Conservation (phyloP, 2,329 filamentous ascomycete genomes). For the Sclerotinia glacialis region DNA sequence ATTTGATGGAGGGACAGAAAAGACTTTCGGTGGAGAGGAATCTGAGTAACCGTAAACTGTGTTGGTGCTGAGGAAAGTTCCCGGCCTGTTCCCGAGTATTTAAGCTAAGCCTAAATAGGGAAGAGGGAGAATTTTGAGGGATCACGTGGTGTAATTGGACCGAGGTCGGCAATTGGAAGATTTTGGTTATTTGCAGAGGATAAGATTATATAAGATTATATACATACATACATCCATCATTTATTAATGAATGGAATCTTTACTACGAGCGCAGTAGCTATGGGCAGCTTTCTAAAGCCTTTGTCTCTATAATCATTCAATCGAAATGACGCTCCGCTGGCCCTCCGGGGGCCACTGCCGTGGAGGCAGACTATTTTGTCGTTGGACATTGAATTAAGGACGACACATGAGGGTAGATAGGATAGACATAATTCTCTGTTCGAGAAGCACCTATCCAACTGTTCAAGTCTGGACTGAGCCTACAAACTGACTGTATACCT, state of each 20-base stretch:
- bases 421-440: not conserved
- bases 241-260: not conserved
- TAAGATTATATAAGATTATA: too few species aligned
- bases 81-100: slow-evolving; percentile 8
- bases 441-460: too few species aligned
- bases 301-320: not conserved
- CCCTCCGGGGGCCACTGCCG: not conserved
- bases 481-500: not conserved
- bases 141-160: slow-evolving; percentile 3
- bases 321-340: not conserved
- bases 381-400: not conserved
- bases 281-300: not conserved
- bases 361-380: not conserved
- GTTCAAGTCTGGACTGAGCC: not conserved
- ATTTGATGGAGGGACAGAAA: slow-evolving; percentile 17
- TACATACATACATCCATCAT: too few species aligned
- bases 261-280: not conserved
- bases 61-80: slow-evolving; percentile 13
- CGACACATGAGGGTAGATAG: too few species aligned
- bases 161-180: slow-evolving; percentile 7
- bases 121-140: not conserved
- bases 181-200: not conserved
- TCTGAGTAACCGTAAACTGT: slow-evolving; percentile 1
- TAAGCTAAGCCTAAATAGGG: not conserved
- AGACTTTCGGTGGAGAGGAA: slow-evolving; percentile 18